phyloP scores from a whole-genome alignment of 2,329 filamentous ascomycete genomes.

The Talaromyces piceae region DNA sequence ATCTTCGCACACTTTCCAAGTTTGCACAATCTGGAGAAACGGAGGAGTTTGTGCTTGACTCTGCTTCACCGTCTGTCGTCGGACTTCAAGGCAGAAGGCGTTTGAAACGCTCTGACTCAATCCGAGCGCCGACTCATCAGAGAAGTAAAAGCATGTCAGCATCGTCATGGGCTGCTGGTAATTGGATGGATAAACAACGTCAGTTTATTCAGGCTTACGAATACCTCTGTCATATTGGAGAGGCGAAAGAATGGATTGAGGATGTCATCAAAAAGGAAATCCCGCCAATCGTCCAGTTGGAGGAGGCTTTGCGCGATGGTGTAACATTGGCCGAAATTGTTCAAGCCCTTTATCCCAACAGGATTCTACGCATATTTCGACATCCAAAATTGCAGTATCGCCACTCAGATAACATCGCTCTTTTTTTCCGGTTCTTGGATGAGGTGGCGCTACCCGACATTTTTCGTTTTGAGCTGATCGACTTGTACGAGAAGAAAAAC shows the following conservation, averaged over 20 bases:
- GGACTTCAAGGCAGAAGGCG: constrained; percentile 78
- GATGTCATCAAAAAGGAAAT: constrained; percentile 77
- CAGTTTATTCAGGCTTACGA: constrained; percentile 97
- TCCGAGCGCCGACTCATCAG: constrained; percentile 37
- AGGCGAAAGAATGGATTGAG: constrained; percentile 99
- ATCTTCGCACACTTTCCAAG: constrained; percentile 79
- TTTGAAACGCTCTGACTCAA: constrained; percentile 62
- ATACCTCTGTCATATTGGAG: constrained; percentile 96
- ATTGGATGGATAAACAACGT: constrained; percentile 98
- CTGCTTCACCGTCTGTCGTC: constrained; percentile 74
- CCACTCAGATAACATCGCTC: constrained; percentile 95
- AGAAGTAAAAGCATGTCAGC: constrained; percentile 32
- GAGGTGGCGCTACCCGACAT: constrained; percentile 89
- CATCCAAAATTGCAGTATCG: constrained; percentile 80
- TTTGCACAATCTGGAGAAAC: constrained; percentile 67
- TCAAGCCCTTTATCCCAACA: constrained; percentile 73
- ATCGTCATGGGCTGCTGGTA: constrained; percentile 71
- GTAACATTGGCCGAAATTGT: constrained; percentile 93
- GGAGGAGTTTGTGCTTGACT: constrained; percentile 74
- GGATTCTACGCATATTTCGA: constrained; percentile 73
- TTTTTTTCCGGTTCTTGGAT: constrained; percentile 90
- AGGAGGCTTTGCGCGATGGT: constrained; percentile 85
- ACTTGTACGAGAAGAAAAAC: constrained; percentile 99
- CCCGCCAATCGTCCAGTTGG: constrained; percentile 85
- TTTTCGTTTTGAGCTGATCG: constrained; percentile 93